A percentile compares a stretch with the other conserved stretches of the same genome.
Evolutionary conservation across 768 basidiomycete genomes (phyloP).

Genomic region (Gautieria morchelliformis): DNA sequence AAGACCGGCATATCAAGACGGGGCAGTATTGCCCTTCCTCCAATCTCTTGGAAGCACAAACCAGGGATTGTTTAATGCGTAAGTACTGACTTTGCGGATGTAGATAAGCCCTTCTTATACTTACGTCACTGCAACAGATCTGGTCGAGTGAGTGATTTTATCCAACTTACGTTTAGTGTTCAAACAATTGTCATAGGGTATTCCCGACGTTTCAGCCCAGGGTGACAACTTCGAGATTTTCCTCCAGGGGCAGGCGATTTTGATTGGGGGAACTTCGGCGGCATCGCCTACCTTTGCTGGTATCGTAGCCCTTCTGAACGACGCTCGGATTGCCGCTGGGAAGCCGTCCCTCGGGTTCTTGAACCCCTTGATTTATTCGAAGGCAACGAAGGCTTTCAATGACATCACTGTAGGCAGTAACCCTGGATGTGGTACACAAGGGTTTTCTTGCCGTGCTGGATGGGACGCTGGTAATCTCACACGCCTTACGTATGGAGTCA

Average conservation of each 20-base stretch:
- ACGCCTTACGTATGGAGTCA: not conserved
- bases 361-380: constrained; percentile 49
- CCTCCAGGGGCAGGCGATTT: not conserved
- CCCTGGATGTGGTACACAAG: constrained; percentile 50
- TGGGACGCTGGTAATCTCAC: constrained; percentile 47
- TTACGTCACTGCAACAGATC: not conserved
- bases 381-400: constrained; percentile 33
- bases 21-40: not conserved
- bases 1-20: constrained; percentile 1
- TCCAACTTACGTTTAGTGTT: not conserved
- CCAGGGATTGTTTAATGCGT: constrained; percentile 1
- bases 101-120: not conserved
- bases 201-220: not conserved
- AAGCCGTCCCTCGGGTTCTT: constrained; percentile 50
- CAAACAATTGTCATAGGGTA: not conserved
- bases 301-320: constrained; percentile 36
- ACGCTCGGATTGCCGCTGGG: constrained; percentile 38
- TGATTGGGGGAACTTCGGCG: not conserved
- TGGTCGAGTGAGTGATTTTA: constrained; percentile 3
- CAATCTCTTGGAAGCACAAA: not conserved
- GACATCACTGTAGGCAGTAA: constrained; percentile 53
- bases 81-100: not conserved
- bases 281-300: constrained; percentile 40
- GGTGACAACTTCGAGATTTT: not conserved
- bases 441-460: constrained; percentile 38